Evolutionary conservation across 441 rosid species (phyloP).

Genomic region (Aleurites moluccanus): DNA sequence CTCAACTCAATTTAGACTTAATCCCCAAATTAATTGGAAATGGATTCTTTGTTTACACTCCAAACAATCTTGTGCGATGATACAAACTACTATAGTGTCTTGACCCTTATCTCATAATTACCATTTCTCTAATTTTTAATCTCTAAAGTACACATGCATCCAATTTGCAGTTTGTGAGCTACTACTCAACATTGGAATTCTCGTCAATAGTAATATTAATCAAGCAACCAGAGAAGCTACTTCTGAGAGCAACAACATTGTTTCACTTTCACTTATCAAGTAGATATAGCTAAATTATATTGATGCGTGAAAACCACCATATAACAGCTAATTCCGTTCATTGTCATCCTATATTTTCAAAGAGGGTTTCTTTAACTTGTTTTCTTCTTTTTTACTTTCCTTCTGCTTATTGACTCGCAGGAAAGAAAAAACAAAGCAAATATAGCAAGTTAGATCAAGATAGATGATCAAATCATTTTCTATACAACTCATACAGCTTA

Average conservation of each 20-base stretch:
- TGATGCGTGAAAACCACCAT: neutral
- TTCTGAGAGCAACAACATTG: neutral
- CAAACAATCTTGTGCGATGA: too few relatives aligned
- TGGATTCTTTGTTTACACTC: too few relatives aligned
- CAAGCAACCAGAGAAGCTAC: neutral
- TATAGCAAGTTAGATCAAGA: neutral
- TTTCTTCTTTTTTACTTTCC: neutral
- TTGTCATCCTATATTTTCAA: conserved; percentile 4
- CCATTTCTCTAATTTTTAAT: neutral
- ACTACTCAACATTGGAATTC: neutral
- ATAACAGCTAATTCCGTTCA: neutral
- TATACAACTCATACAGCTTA: neutral
- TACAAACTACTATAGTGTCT: neutral
- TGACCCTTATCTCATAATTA: neutral
- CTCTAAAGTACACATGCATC: neutral
- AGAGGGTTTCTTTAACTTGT: neutral
- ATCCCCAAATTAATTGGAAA: too few relatives aligned
- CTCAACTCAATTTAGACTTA: too few relatives aligned
- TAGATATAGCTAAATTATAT: neutral
- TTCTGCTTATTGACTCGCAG: neutral
- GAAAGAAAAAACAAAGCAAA: neutral
- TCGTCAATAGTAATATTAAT: neutral
- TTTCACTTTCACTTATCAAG: neutral
- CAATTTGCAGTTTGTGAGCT: neutral
- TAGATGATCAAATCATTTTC: neutral